Percentiles rank a stretch among this genome's conserved stretches.
Conservation (phyloP, 1,284 basidiomycete genomes). For the Xanthoconium separans region DNA sequence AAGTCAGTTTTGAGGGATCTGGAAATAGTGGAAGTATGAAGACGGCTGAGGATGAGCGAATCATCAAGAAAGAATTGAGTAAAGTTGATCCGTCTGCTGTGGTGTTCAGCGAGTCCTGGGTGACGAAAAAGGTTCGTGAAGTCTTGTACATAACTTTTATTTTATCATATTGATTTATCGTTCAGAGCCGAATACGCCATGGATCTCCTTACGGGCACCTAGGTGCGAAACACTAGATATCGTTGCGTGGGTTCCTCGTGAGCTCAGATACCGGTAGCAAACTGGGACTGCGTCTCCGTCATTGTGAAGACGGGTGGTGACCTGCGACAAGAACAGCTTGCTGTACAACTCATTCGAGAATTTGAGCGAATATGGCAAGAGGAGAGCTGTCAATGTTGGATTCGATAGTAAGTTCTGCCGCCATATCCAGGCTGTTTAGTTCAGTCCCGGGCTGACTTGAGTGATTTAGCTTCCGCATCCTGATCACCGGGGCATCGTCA, state of each 20-base stretch:
- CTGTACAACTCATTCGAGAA: slow-evolving; percentile 91
- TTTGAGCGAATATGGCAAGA: slow-evolving; percentile 96
- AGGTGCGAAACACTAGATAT: slow-evolving; percentile 48
- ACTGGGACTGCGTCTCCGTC: slow-evolving; percentile 89
- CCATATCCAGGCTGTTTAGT: not conserved
- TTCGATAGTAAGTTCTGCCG: slow-evolving; percentile 73
- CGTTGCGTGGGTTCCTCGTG: slow-evolving; percentile 2
- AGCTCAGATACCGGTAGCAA: slow-evolving; percentile 41
- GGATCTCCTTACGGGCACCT: slow-evolving; percentile 95
- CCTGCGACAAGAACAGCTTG: slow-evolving; percentile 95
- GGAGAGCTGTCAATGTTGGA: slow-evolving; percentile 88
- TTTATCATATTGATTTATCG: not conserved
- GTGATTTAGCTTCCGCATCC: slow-evolving; percentile 66
- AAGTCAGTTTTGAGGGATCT: slow-evolving; percentile 50
- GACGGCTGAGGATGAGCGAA: slow-evolving; percentile 85
- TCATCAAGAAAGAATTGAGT: slow-evolving; percentile 91
- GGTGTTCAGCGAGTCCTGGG: slow-evolving; percentile 96
- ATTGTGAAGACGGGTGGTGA: slow-evolving; percentile 99
- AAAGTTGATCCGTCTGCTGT: slow-evolving; percentile 96
- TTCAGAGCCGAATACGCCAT: slow-evolving; percentile 83
- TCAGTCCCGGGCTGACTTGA: slow-evolving; percentile 3
- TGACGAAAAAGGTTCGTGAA: slow-evolving; percentile 78
- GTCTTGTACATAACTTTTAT: not conserved
- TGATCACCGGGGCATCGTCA: slow-evolving; percentile 92
- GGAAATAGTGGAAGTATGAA: slow-evolving; percentile 46